phyloP scores from a whole-genome alignment of 768 basidiomycete genomes.

The Postia placenta region DNA sequence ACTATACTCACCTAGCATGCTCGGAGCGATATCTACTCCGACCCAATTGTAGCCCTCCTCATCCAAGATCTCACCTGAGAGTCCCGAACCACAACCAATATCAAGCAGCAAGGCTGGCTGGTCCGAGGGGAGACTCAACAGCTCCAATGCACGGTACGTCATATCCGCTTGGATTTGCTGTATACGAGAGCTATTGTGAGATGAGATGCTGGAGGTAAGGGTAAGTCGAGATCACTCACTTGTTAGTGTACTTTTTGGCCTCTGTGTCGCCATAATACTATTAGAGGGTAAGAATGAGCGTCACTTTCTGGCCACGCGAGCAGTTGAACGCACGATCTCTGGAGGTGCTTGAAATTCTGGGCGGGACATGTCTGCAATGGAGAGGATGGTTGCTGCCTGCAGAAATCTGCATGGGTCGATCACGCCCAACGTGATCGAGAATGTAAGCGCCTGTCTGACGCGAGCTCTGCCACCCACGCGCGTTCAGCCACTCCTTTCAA shows the following conservation, averaged over 20 bases:
- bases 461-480: not conserved
- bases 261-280: constrained; percentile 97
- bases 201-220: not conserved
- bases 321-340: constrained; percentile 50
- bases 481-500: not conserved
- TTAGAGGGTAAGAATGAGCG: not conserved
- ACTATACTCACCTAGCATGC: constrained; percentile 79
- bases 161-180: constrained; percentile 96
- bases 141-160: constrained; percentile 93
- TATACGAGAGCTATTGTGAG: constrained; percentile 69
- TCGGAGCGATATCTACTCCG: constrained; percentile 91
- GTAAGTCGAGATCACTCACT: constrained; percentile 38
- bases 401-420: not conserved
- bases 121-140: constrained; percentile 75
- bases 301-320: not conserved
- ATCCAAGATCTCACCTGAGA: constrained; percentile 94
- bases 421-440: not conserved
- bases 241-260: constrained; percentile 94
- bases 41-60: constrained; percentile 93
- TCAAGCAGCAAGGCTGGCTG: constrained; percentile 85
- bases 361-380: constrained; percentile 40
- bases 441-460: not conserved
- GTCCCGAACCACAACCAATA: constrained; percentile 95
- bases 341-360: constrained; percentile 61
- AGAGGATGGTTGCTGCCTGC: not conserved